Evolutionary conservation across 2,329 filamentous ascomycete species (phyloP), one percentile per base, ranked within the genome.

Genomic region (Elsinoe perseae): DNA sequence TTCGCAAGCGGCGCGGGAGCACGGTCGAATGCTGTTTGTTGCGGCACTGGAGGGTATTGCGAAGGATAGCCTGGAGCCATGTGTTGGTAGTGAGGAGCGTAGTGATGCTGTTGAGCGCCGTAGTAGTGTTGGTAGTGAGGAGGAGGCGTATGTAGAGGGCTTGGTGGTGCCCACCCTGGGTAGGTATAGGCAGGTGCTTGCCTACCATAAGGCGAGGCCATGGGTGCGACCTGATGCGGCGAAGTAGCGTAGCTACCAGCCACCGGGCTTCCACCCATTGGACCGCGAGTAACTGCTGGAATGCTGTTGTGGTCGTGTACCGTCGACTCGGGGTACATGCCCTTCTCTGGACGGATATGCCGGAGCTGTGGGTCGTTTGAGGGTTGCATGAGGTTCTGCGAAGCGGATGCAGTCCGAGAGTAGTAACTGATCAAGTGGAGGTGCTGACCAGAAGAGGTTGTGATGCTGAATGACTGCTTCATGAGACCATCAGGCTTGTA

Each of bases 401-500:
- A 80, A 30, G 82, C 82, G 2, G 87, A 82, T 58, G 89, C 83
- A 25, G 88, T 87, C 56, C 91, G 82, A 2, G 90, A 87, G 72
- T 91, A 97, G 75, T 98, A 98, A 65, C 92, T 96, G 73, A 98
- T 98, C 53, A 98, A 80, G 73, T 98, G 93, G 1, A 98, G 83
- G 69, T 97, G 93, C 65, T 96, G 90, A 62, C 89, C 82, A 34
- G 80, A 84, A 1, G 87, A 89, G 1, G 93, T 97, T 20, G 91
- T 96, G 73, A 98, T 97, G 74, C 92, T 97, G 78, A 97, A 98
- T 0, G 93, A 97, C 73, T 98, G 93, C 80, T 98, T 98, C 90
- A 97, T 96, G 3, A 98, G 80, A 0, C 93, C 93, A 66, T 98
- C 93, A 8, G 86, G 88, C 77, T 96, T 98, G 74, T 95, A 95